These are phyloP conservation scores for Globisporangium spiculum DNA, from an alignment of 352 stramenopile species.

Conservation along the genomic window DNA sequence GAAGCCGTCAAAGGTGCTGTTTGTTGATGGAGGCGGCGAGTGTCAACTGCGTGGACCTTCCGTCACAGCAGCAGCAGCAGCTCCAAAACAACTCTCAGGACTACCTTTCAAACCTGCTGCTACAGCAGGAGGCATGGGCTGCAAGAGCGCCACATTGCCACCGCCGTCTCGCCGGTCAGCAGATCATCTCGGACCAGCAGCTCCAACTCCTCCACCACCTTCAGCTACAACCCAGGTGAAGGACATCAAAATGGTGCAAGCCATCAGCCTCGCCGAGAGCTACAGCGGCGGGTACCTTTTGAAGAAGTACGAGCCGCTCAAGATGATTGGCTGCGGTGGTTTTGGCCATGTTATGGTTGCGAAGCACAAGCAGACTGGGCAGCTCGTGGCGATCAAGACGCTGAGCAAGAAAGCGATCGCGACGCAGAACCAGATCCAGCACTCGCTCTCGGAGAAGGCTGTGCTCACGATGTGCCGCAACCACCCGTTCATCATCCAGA, in stretches of 20 bases:
- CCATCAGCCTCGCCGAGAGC: slow-evolving; percentile 73
- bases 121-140: background rate
- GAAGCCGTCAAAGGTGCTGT: slow-evolving; percentile 4
- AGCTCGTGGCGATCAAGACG: slow-evolving; percentile 79
- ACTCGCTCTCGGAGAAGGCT: slow-evolving; percentile 80
- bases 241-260: slow-evolving; percentile 63
- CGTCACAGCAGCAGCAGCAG: background rate
- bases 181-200: background rate
- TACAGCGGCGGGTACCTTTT: slow-evolving; percentile 77
- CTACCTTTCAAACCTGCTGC: background rate
- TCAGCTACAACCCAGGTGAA: slow-evolving; percentile 13
- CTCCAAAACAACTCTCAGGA: background rate
- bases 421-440: slow-evolving; percentile 79
- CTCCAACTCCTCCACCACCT: background rate
- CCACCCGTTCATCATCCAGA: slow-evolving; percentile 91
- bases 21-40: slow-evolving; percentile 1
- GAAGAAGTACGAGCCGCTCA: slow-evolving; percentile 75
- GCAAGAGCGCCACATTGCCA: slow-evolving; percentile 10
- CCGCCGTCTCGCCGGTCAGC: background rate
- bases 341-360: slow-evolving; percentile 89
- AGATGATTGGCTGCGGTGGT: slow-evolving; percentile 74
- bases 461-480: slow-evolving; percentile 87
- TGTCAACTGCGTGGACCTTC: slow-evolving; percentile 11
- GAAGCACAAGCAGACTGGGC: slow-evolving; percentile 46
- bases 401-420: slow-evolving; percentile 81